Conservation (phyloP, 352 stramenopile genomes). For the Phytopythium oedochilum region DNA sequence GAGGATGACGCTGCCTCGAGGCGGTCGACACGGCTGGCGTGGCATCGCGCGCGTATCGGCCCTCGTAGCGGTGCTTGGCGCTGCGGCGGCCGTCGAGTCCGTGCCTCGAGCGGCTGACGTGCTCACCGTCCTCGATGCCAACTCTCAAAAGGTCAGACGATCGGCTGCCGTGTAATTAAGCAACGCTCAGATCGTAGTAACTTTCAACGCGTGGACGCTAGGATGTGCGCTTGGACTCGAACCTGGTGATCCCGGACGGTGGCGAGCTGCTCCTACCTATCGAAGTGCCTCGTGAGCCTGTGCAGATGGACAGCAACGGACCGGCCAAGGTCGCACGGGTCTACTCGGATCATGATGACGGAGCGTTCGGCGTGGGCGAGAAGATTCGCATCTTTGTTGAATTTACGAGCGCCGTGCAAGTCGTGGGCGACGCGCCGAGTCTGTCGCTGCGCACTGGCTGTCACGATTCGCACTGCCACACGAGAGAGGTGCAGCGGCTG, state of each 20-base stretch:
- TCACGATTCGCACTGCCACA: constrained; percentile 35
- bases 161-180: not conserved
- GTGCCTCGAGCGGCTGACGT: constrained; percentile 47
- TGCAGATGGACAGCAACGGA: constrained; percentile 40
- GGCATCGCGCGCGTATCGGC: not conserved
- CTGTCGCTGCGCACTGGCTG: constrained; percentile 57
- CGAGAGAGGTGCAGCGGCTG: constrained; percentile 59
- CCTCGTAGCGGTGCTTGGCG: not conserved
- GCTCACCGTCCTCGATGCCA: constrained; percentile 36
- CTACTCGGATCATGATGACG: constrained; percentile 45
- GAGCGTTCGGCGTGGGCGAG: constrained; percentile 54
- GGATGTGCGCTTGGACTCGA: constrained; percentile 59
- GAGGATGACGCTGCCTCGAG: not conserved
- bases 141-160: constrained; percentile 27
- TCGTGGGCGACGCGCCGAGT: constrained; percentile 31
- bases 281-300: constrained; percentile 48
- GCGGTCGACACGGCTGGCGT: not conserved
- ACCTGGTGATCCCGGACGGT: constrained; percentile 67
- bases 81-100: constrained; percentile 18
- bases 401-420: constrained; percentile 64
- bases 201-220: constrained; percentile 2
- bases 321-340: constrained; percentile 63
- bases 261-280: constrained; percentile 61
- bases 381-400: constrained; percentile 56
- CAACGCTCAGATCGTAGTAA: not conserved